Percentiles rank a stretch among this genome's conserved stretches.
phyloP scores from a whole-genome alignment of 1,284 basidiomycete genomes.

The Sanghuangporus sanghuang region DNA sequence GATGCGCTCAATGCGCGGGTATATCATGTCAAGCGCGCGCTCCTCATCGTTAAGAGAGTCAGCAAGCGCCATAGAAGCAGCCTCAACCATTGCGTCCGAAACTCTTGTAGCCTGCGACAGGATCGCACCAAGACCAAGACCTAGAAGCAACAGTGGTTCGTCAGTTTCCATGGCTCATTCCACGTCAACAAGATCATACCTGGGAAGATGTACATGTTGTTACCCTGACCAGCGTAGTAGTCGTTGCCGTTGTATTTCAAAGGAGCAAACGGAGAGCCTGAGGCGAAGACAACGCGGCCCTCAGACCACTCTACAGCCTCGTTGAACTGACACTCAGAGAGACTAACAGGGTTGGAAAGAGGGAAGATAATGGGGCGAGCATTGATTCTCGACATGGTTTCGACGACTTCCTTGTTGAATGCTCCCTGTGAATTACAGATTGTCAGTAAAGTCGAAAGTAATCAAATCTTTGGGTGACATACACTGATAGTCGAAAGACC shows the following conservation, averaged over 20 bases:
- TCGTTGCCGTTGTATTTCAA: slow-evolving; percentile 53
- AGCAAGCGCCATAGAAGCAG: slow-evolving; percentile 72
- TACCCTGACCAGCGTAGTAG: slow-evolving; percentile 84
- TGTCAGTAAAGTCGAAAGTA: slow-evolving; percentile 13
- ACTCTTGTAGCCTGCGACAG: slow-evolving; percentile 60
- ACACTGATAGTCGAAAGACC: slow-evolving; percentile 85
- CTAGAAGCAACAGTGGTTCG: slow-evolving; percentile 33
- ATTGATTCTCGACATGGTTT: slow-evolving; percentile 83
- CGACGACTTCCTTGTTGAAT: slow-evolving; percentile 74
- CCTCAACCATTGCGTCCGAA: slow-evolving; percentile 80
- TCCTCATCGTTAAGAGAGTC: slow-evolving; percentile 75
- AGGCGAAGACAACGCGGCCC: slow-evolving; percentile 81
- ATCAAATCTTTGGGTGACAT: slow-evolving; percentile 20
- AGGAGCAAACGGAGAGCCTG: slow-evolving; percentile 84
- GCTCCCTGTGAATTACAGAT: slow-evolving; percentile 44
- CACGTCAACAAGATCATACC: slow-evolving; percentile 31
- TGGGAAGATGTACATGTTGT: slow-evolving; percentile 85
- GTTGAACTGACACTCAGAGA: slow-evolving; percentile 83
- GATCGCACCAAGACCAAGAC: slow-evolving; percentile 79
- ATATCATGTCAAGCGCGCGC: slow-evolving; percentile 57
- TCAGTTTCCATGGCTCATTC: slow-evolving; percentile 8
- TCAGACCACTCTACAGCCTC: slow-evolving; percentile 77
- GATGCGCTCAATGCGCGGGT: slow-evolving; percentile 76
- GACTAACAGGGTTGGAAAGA: slow-evolving; percentile 87
- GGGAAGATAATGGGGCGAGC: slow-evolving; percentile 91